Percentiles rank a stretch among this genome's conserved stretches.
phyloP scores from a whole-genome alignment of 176 grass and related monocot genomes.

The Aegilops umbellulata region DNA sequence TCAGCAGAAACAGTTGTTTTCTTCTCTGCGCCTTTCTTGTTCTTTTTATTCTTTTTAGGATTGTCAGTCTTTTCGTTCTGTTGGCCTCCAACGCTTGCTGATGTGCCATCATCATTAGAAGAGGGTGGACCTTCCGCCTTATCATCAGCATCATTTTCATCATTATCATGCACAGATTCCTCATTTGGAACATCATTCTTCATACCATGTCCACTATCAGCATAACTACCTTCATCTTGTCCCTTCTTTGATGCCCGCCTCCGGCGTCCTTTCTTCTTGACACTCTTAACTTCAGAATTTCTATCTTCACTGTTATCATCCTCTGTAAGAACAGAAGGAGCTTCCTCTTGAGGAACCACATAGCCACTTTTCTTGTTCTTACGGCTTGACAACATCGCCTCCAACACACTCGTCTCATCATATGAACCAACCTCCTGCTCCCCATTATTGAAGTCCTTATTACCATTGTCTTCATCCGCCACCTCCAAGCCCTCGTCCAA shows the following conservation, averaged over 20 bases:
- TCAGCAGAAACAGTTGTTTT: constrained; percentile 42
- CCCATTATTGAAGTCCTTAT: constrained; percentile 20
- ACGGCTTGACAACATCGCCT: constrained; percentile 59
- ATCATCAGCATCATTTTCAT: constrained; percentile 32
- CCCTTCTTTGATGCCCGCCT: constrained; percentile 43
- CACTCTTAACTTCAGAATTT: constrained; percentile 24
- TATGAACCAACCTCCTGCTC: constrained; percentile 60
- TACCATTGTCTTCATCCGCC: constrained; percentile 34
- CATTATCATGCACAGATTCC: constrained; percentile 24
- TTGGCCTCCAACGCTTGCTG: constrained; percentile 42
- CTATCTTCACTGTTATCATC: constrained; percentile 2
- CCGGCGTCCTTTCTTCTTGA: constrained; percentile 46
- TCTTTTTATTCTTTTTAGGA: constrained; percentile 64
- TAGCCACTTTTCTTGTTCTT: constrained; percentile 48
- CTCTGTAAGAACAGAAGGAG: background rate
- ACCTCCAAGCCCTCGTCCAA: constrained; percentile 47
- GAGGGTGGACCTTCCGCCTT: constrained; percentile 40
- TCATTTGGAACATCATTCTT: constrained; percentile 12
- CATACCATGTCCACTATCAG: constrained; percentile 12
- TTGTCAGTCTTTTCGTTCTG: constrained; percentile 40
- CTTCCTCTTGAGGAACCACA: constrained; percentile 32
- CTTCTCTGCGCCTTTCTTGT: constrained; percentile 48
- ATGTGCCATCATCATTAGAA: constrained; percentile 39
- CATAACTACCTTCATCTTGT: constrained; percentile 29
- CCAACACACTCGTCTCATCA: constrained; percentile 62